Percentiles rank a stretch among this genome's conserved stretches.
Conservation (phyloP, 495 filamentous ascomycete species). For the Hypoxylon lenormandii region DNA sequence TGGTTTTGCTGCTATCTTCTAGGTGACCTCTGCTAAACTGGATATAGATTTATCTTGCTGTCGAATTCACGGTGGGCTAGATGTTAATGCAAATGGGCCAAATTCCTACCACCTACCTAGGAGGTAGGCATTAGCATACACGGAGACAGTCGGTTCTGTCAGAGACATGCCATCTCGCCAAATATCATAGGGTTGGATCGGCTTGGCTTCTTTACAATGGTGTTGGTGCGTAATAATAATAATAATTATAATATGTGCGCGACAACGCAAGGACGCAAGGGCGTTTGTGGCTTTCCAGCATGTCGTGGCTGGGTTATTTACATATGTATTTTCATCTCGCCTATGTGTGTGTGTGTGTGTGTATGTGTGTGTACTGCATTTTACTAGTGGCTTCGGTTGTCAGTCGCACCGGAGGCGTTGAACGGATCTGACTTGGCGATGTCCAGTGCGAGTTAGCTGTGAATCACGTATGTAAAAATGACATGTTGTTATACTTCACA, state of each 20-base stretch:
- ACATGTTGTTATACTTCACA: too few relatives aligned
- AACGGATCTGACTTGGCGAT: background rate
- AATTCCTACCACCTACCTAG: too few relatives aligned
- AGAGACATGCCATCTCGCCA: slow-evolving; percentile 14
- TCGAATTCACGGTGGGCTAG: slow-evolving; percentile 5
- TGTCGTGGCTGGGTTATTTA: slow-evolving; percentile 4
- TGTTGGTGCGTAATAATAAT: slow-evolving; percentile 6
- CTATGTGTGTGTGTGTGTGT: background rate
- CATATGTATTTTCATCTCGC: background rate
- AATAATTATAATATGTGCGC: slow-evolving; percentile 13
- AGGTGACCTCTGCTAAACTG: slow-evolving; percentile 12
- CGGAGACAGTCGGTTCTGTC: slow-evolving; percentile 10
- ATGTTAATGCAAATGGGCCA: slow-evolving; percentile 18
- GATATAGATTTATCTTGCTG: slow-evolving; percentile 9
- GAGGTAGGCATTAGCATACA: slow-evolving; percentile 9
- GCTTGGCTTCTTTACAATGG: slow-evolving; percentile 21
- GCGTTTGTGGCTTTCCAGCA: slow-evolving; percentile 13
- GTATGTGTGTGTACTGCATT: background rate
- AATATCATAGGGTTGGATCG: slow-evolving; percentile 8
- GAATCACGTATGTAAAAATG: too few relatives aligned
- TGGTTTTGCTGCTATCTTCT: background rate
- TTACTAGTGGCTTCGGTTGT: too few relatives aligned
- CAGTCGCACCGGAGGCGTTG: too few relatives aligned
- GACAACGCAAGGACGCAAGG: slow-evolving; percentile 28
- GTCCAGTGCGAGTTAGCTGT: too few relatives aligned